Evolutionary conservation across 2,329 filamentous ascomycete genomes (phyloP).

Genomic region (Dothiorella sarmentorum): DNA sequence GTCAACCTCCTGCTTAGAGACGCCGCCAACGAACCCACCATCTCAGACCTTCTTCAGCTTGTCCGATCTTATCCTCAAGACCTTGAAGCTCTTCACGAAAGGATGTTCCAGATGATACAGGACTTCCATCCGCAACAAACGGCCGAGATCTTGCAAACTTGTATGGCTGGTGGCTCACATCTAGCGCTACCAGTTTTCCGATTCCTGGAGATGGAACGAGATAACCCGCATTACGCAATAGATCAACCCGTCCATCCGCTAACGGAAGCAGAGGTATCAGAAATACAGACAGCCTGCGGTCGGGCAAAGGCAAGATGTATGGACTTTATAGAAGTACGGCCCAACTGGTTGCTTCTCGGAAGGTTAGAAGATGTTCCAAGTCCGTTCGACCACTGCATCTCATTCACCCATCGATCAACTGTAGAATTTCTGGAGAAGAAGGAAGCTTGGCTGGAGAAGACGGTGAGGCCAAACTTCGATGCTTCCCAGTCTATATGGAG

Average conservation of each 20-base stretch:
- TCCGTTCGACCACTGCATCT: no score
- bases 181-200: background rate
- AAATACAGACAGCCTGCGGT: background rate
- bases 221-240: no score
- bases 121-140: background rate
- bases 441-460: no score
- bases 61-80: background rate
- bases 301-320: background rate
- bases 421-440: no score
- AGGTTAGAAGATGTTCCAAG: no score
- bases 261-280: background rate
- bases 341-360: no score
- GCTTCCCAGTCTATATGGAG: no score
- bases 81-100: background rate
- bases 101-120: background rate
- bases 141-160: background rate
- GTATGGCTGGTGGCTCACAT: accelerated
- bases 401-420: no score
- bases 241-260: background rate
- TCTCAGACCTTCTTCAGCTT: background rate
- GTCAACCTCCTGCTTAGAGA: background rate
- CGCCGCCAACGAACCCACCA: background rate
- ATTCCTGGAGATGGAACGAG: background rate
- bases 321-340: background rate
- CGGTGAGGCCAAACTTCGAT: no score